Percentiles rank a stretch among this genome's conserved stretches.
phyloP scores from a whole-genome alignment of 2,329 filamentous ascomycete genomes.

The Colletotrichum sp. region DNA sequence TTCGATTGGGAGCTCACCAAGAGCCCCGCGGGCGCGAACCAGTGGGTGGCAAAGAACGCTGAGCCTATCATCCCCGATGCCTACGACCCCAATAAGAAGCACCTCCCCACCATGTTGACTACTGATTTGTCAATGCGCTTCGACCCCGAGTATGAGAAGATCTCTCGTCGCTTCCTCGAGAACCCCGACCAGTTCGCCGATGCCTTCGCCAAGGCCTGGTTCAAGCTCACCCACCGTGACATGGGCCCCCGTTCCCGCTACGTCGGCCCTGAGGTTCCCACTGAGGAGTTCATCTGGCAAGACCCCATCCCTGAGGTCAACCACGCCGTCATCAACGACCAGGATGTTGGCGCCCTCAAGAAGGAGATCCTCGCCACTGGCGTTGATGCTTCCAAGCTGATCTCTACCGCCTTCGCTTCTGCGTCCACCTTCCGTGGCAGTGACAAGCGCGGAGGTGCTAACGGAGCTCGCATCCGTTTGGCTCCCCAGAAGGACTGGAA shows the following conservation, averaged over 20 bases:
- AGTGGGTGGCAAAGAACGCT: conserved; percentile 76
- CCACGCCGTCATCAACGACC: conserved; percentile 64
- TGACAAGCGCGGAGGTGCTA: conserved; percentile 85
- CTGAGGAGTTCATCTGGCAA: conserved; percentile 75
- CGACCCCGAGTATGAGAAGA: conserved; percentile 78
- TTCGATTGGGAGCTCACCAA: conserved; percentile 80
- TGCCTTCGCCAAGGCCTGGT: conserved; percentile 77
- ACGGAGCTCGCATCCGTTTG: conserved; percentile 79
- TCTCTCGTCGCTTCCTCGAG: conserved; percentile 73
- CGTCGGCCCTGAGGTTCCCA: conserved; percentile 75
- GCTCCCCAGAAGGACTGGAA: conserved; percentile 75
- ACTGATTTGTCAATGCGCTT: conserved; percentile 75
- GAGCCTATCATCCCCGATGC: conserved; percentile 74
- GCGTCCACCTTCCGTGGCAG: conserved; percentile 75
- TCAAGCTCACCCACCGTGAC: conserved; percentile 83
- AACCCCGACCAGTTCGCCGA: conserved; percentile 73
- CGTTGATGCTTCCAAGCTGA: conserved; percentile 63
- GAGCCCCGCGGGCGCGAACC: conserved; percentile 77
- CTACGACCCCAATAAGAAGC: conserved; percentile 73
- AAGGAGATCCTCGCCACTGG: conserved; percentile 67
- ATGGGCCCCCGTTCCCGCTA: conserved; percentile 75
- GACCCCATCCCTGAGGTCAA: conserved; percentile 72
- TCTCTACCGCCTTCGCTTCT: conserved; percentile 71
- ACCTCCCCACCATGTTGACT: conserved; percentile 76
- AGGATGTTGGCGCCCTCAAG: conserved; percentile 70